phyloP scores from a whole-genome alignment of 1,284 basidiomycete species.

The Boletus sp. region DNA sequence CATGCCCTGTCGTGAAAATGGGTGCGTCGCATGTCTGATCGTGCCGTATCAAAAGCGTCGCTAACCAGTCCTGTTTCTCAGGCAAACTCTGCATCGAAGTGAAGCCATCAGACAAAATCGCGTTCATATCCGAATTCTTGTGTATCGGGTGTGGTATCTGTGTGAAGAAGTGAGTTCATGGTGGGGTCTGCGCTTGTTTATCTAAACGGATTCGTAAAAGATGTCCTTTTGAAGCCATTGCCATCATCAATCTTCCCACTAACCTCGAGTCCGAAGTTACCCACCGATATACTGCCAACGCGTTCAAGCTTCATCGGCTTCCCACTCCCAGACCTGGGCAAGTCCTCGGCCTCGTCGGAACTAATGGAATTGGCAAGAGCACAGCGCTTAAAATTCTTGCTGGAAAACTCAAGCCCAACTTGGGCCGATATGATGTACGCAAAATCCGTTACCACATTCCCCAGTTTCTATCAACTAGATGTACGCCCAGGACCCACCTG shows the following conservation, averaged over 20 bases:
- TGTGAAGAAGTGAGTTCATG: conserved; percentile 81
- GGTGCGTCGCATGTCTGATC: conserved; percentile 47
- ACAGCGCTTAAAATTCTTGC: conserved; percentile 94
- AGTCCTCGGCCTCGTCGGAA: conserved; percentile 92
- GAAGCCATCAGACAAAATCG: conserved; percentile 89
- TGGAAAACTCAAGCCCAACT: conserved; percentile 92
- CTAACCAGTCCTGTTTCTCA: conserved; percentile 28
- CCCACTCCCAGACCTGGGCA: conserved; percentile 94
- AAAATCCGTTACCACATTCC: conserved; percentile 1
- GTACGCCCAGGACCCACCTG: conserved; percentile 75
- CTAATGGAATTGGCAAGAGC: conserved; percentile 98
- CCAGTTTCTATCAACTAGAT: conserved; percentile 2
- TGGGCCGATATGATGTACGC: conserved; percentile 84
- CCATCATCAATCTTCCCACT: conserved; percentile 95
- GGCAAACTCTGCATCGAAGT: conserved; percentile 98
- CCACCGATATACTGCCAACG: conserved; percentile 94
- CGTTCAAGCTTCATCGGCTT: conserved; percentile 95
- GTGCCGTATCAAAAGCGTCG: not conserved
- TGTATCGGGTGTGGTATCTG: conserved; percentile 98
- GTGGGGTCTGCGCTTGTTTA: conserved; percentile 6
- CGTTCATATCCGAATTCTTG: conserved; percentile 94
- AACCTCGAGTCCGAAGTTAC: conserved; percentile 93
- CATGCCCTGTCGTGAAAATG: conserved; percentile 98
- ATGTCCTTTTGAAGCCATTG: conserved; percentile 96
- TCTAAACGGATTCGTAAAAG: conserved; percentile 39